These are phyloP conservation scores for Glebionis coronaria DNA, from an alignment of 129 eudicot genomes.

Conservation along the genomic window DNA sequence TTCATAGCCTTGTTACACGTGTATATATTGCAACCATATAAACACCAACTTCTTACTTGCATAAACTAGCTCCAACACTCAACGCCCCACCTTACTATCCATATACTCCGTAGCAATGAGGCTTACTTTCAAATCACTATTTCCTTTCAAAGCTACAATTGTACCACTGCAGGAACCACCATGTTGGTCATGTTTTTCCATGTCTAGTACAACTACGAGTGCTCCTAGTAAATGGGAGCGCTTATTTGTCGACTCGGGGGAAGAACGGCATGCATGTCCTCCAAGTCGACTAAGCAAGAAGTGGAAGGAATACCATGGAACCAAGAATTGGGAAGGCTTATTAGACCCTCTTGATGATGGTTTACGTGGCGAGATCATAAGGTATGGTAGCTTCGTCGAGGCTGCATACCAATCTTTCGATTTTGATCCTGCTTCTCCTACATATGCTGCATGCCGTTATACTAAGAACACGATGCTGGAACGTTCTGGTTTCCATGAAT, in stretches of 20 bases:
- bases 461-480: conserved; percentile 35
- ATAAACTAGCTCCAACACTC: conserved; percentile 23
- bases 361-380: conserved; percentile 58
- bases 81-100: background rate
- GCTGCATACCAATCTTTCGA: conserved; percentile 61
- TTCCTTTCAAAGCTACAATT: conserved; percentile 37
- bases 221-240: conserved; percentile 39
- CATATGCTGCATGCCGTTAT: conserved; percentile 42
- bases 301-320: conserved; percentile 83
- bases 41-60: conserved; percentile 1
- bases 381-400: conserved; percentile 78
- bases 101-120: conserved; percentile 27
- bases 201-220: background rate
- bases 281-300: conserved; percentile 25
- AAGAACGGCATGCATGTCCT: background rate
- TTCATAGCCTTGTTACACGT: conserved; percentile 17
- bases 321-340: conserved; percentile 75
- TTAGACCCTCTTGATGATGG: conserved; percentile 78
- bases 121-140: conserved; percentile 25
- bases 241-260: conserved; percentile 9
- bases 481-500: conserved; percentile 37
- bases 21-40: conserved; percentile 23
- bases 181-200: conserved; percentile 24
- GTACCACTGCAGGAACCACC: conserved; percentile 23
- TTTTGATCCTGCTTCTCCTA: conserved; percentile 57